Evolutionary conservation across 306 rosid species (phyloP), one percentile per base, ranked within the genome.

Genomic region (Quercus alba): DNA sequence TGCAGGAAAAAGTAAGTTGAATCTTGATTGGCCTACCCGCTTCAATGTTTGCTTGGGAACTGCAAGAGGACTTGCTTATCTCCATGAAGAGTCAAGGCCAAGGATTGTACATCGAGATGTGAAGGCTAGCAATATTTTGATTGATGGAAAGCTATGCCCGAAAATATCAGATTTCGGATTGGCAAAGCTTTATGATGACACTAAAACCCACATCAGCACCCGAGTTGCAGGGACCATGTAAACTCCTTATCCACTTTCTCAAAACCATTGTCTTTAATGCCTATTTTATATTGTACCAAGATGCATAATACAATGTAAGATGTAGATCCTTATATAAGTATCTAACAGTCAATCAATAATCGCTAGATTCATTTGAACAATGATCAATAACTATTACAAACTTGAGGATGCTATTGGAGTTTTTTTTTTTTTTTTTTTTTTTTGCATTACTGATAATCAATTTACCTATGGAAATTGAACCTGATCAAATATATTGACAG

Each of bases 101-200:
- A 84, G 98, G 23, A 90, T 93, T 77, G 92, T 93, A 59, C 97
- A 93, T 56, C 88, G 98, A 61, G 97, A 93, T 83, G 94, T 93
- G 70, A 93, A 93, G 74, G 89, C 94, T 70, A 91, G 98, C 57
- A 93, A 93, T 75, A 90, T 93, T 72, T 78, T 93, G 35, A 93
- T 93, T 6, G 97, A 93, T 70, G 74, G 78, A 61, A 74, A 87
- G 41, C 87, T 93, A 62, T 11, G 59, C 62, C 93, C 97, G 8
- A 91, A 93, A 85, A 90, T 93, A 83, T 91, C 98, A 28, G 97
- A 91, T 77, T 93, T 93, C 77, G 94, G 97, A 19, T 82, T 91
- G 72, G 94, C 97, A 67, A 93, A 91, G 72, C 91, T 93, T 72
- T 93, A 88, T 21, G 94, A 91, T 80, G 94, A 91, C 77, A 90